A percentile compares a stretch with the other conserved stretches of the same genome.
These are phyloP conservation scores for Syncephalastrum racemosum DNA, from an alignment of 371 early-diverging fungal species.

Conservation along the genomic window DNA sequence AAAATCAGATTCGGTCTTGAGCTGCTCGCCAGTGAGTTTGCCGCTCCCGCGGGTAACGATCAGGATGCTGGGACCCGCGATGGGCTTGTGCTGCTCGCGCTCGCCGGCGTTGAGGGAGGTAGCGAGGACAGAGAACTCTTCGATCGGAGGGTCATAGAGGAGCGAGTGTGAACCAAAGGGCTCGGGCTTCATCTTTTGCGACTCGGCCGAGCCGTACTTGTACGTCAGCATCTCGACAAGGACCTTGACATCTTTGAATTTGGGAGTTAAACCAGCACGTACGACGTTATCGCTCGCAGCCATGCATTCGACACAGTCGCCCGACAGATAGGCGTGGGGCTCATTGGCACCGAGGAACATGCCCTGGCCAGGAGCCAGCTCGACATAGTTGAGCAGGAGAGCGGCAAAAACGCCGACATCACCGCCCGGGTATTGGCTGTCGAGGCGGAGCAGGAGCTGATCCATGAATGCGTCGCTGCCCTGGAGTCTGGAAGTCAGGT, in stretches of 20 bases:
- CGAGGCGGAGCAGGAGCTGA: constrained; percentile 74
- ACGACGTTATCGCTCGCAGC: constrained; percentile 97
- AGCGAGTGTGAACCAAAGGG: constrained; percentile 52
- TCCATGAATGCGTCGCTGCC: constrained; percentile 28
- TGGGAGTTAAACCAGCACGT: constrained; percentile 97
- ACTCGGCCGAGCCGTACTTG: constrained; percentile 72
- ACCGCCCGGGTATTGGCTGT: constrained; percentile 82
- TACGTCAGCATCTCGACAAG: constrained; percentile 93
- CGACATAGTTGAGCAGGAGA: constrained; percentile 86
- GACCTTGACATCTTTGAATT: constrained; percentile 94
- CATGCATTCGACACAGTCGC: constrained; percentile 98
- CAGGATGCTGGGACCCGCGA: constrained; percentile 84
- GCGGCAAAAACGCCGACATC: constrained; percentile 91
- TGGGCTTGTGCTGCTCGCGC: constrained; percentile 52
- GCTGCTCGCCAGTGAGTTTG: constrained; percentile 21
- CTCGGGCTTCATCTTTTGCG: constrained; percentile 71
- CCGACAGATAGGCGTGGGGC: constrained; percentile 95
- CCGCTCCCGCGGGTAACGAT: constrained; percentile 77
- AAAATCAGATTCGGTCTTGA: constrained; percentile 19
- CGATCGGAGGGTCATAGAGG: constrained; percentile 95
- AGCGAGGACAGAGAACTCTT: constrained; percentile 86
- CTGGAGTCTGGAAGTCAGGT: constrained; percentile 52
- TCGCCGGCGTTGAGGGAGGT: constrained; percentile 51
- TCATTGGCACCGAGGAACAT: constrained; percentile 96
- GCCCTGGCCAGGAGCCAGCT: constrained; percentile 83